Percentiles rank a stretch among this genome's conserved stretches.
Evolutionary conservation across 129 eudicot genomes (phyloP).

Genomic region (Helichrysum umbraculigerum): DNA sequence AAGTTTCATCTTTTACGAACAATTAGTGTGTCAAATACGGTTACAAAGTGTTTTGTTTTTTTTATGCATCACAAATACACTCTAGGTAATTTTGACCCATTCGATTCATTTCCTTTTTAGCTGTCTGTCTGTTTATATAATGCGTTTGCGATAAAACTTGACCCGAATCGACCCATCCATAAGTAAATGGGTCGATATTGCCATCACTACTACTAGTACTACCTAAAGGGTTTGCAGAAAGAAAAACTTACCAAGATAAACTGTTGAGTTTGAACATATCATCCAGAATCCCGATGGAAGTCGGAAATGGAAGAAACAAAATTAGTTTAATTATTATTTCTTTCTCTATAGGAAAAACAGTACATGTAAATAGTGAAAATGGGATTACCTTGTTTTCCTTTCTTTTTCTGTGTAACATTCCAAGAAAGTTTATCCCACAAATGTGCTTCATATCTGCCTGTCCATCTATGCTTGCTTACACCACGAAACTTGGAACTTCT

Average conservation of each 20-base stretch:
- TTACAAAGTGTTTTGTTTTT: background rate
- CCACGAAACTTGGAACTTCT: slow-evolving; percentile 88
- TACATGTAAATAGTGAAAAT: background rate
- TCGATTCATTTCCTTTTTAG: background rate
- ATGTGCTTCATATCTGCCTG: slow-evolving; percentile 76
- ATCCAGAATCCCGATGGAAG: slow-evolving; percentile 27
- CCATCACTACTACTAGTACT: background rate
- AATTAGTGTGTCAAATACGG: background rate
- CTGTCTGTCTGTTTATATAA: background rate
- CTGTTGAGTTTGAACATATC: slow-evolving; percentile 42
- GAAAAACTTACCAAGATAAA: slow-evolving; percentile 79
- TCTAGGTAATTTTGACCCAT: background rate
- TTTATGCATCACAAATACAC: background rate
- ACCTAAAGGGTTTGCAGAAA: background rate
- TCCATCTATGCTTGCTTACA: slow-evolving; percentile 78
- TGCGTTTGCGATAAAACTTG: background rate
- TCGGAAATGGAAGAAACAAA: slow-evolving; percentile 19
- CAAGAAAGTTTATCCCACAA: slow-evolving; percentile 89
- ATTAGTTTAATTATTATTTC: slow-evolving; percentile 21
- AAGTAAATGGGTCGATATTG: background rate
- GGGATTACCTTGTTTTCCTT: slow-evolving; percentile 74
- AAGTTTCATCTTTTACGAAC: no score
- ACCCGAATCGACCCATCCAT: background rate
- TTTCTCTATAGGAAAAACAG: background rate
- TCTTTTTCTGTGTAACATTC: slow-evolving; percentile 83